These are phyloP conservation scores for Spathaspora girioi DNA, from an alignment of 805 yeast genomes.

Conservation along the genomic window DNA sequence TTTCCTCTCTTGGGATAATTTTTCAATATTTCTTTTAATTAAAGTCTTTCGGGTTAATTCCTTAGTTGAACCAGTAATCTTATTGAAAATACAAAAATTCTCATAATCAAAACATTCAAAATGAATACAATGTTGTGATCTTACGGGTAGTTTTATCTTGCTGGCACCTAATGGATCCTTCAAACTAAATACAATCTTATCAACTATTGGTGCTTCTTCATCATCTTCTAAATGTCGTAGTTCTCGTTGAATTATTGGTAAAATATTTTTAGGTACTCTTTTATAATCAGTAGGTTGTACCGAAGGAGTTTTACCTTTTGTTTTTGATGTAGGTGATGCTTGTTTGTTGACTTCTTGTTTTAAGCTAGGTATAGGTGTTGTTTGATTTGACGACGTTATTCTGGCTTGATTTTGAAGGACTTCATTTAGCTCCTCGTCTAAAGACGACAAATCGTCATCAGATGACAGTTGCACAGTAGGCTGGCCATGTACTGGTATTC, in stretches of 20 bases:
- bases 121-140: conserved; percentile 33
- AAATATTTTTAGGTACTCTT: conserved; percentile 25
- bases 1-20: conserved; percentile 1
- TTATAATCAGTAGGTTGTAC: conserved; percentile 13
- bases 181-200: conserved; percentile 34
- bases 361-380: neutral
- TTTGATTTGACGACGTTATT: neutral
- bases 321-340: neutral
- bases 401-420: conserved; percentile 1
- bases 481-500: neutral
- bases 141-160: conserved; percentile 37
- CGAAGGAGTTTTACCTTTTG: neutral
- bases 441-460: conserved; percentile 13
- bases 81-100: conserved; percentile 37
- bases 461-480: neutral
- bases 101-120: conserved; percentile 45
- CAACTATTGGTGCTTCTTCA: conserved; percentile 27
- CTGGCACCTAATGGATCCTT: conserved; percentile 39
- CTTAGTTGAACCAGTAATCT: conserved; percentile 24
- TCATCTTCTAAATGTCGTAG: conserved; percentile 18
- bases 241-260: conserved; percentile 25
- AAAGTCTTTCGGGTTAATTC: conserved; percentile 24
- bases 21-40: conserved; percentile 10
- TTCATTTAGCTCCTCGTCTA: conserved; percentile 17
- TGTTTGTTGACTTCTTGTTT: neutral